Evolutionary conservation across 169 alveolate genomes (phyloP).

Genomic region (Haemoproteus tartakovskyi): DNA sequence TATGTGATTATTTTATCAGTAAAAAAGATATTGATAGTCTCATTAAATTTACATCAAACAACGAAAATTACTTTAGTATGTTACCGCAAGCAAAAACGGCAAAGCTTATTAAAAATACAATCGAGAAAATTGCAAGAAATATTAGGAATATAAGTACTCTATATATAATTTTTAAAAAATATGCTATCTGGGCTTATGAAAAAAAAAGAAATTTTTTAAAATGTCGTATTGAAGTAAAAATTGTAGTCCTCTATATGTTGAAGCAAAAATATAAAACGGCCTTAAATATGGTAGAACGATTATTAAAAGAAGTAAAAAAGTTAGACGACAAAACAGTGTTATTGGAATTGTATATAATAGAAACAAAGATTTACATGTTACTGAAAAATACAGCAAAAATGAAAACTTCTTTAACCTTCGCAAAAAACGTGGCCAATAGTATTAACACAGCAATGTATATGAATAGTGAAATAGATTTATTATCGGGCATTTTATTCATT

Average conservation of each 20-base stretch:
- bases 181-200: slow-evolving; percentile 90
- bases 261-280: slow-evolving; percentile 85
- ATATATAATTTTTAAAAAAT: slow-evolving; percentile 84
- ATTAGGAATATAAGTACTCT: slow-evolving; percentile 71
- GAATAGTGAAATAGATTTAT: slow-evolving; percentile 93
- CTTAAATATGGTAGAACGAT: slow-evolving; percentile 81
- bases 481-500: slow-evolving; percentile 81
- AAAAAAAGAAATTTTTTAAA: slow-evolving; percentile 92
- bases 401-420: slow-evolving; percentile 93
- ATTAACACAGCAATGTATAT: slow-evolving; percentile 93
- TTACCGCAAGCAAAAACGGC: slow-evolving; percentile 82
- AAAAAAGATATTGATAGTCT: slow-evolving; percentile 71
- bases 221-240: slow-evolving; percentile 89
- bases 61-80: slow-evolving; percentile 74
- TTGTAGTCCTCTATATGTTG: slow-evolving; percentile 85
- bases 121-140: slow-evolving; percentile 75
- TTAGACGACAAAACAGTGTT: slow-evolving; percentile 92
- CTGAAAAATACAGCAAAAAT: slow-evolving; percentile 89
- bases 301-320: slow-evolving; percentile 89
- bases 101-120: slow-evolving; percentile 70
- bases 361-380: slow-evolving; percentile 90
- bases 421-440: slow-evolving; percentile 91
- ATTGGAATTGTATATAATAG: slow-evolving; percentile 90
- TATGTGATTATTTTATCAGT: slow-evolving; percentile 57
- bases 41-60: slow-evolving; percentile 71